Evolutionary conservation across 768 basidiomycete genomes (phyloP).

Genomic region (Suillus occidentalis): DNA sequence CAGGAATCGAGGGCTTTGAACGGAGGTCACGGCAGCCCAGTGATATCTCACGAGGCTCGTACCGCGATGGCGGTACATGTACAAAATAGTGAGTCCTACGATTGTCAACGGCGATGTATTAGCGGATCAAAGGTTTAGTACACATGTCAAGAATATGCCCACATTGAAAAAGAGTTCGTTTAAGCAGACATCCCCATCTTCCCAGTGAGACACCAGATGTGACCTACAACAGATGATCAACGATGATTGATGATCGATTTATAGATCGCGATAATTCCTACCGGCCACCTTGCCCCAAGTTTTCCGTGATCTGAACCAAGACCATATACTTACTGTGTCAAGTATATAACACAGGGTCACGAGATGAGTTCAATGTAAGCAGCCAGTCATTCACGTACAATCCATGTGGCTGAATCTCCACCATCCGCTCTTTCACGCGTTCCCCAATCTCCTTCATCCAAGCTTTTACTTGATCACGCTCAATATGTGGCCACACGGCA

Average conservation of each 20-base stretch:
- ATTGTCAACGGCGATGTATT: slow-evolving; percentile 3
- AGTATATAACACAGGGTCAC: slow-evolving; percentile 1
- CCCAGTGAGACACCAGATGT: slow-evolving; percentile 86
- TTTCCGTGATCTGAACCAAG: slow-evolving; percentile 82
- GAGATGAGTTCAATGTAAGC: slow-evolving; percentile 13
- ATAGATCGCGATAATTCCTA: slow-evolving; percentile 35
- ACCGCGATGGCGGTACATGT: slow-evolving; percentile 64
- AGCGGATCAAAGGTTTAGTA: slow-evolving; percentile 8
- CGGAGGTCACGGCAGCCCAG: background rate
- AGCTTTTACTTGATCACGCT: slow-evolving; percentile 65
- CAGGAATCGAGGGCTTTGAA: background rate
- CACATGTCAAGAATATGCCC: slow-evolving; percentile 31
- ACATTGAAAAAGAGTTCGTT: slow-evolving; percentile 83
- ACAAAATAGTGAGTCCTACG: slow-evolving; percentile 71
- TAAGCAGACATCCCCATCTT: slow-evolving; percentile 75
- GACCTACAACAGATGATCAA: slow-evolving; percentile 45
- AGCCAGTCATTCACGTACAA: slow-evolving; percentile 58
- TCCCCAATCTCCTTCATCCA: slow-evolving; percentile 87
- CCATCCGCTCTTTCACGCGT: slow-evolving; percentile 82
- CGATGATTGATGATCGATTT: slow-evolving; percentile 8
- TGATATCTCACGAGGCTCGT: slow-evolving; percentile 40
- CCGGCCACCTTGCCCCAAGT: slow-evolving; percentile 83
- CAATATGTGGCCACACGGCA: slow-evolving; percentile 65
- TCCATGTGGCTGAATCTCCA: slow-evolving; percentile 77
- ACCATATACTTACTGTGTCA: slow-evolving; percentile 78